Percentiles rank a stretch among this genome's conserved stretches.
These are phyloP conservation scores for Begonia fuchsioides DNA, from an alignment of 306 rosid species.

Conservation along the genomic window DNA sequence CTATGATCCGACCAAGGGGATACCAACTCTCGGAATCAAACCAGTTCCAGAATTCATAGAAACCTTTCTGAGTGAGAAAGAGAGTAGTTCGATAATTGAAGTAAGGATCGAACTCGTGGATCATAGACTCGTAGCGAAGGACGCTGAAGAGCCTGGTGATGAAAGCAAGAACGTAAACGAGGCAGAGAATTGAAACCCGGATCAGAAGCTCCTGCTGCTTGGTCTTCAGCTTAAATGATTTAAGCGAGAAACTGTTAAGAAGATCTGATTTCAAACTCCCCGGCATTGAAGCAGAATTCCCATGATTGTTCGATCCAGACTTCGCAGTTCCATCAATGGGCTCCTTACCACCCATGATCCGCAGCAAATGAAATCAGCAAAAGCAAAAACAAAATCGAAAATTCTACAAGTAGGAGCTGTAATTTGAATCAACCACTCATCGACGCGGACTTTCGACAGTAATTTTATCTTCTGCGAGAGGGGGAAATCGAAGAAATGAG, in stretches of 20 bases:
- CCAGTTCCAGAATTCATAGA: slow-evolving; percentile 99
- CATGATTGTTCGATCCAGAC: slow-evolving; percentile 15
- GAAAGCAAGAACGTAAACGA: slow-evolving; percentile 80
- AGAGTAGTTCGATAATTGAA: slow-evolving; percentile 94
- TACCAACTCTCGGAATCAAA: slow-evolving; percentile 96
- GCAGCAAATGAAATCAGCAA: not conserved
- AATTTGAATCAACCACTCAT: not conserved
- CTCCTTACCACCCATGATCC: slow-evolving; percentile 31
- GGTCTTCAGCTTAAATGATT: slow-evolving; percentile 67
- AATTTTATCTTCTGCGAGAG: not conserved
- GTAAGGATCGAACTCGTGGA: slow-evolving; percentile 96
- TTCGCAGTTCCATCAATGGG: slow-evolving; percentile 15
- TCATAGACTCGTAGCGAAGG: slow-evolving; percentile 95
- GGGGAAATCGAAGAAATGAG: not conserved
- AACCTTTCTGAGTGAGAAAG: slow-evolving; percentile 60
- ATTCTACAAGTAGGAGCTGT: not conserved
- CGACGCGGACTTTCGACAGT: not conserved
- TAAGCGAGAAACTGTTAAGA: slow-evolving; percentile 17
- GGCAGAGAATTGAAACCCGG: slow-evolving; percentile 54
- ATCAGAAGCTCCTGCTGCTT: slow-evolving; percentile 92
- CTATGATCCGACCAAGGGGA: slow-evolving; percentile 84
- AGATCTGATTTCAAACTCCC: slow-evolving; percentile 29
- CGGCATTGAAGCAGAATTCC: slow-evolving; percentile 7
- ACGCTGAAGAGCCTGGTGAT: slow-evolving; percentile 89
- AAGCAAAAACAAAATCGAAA: no score